These are phyloP conservation scores for Debaryomyces sp. DNA, from an alignment of 1,139 yeast genomes.

Conservation along the genomic window DNA sequence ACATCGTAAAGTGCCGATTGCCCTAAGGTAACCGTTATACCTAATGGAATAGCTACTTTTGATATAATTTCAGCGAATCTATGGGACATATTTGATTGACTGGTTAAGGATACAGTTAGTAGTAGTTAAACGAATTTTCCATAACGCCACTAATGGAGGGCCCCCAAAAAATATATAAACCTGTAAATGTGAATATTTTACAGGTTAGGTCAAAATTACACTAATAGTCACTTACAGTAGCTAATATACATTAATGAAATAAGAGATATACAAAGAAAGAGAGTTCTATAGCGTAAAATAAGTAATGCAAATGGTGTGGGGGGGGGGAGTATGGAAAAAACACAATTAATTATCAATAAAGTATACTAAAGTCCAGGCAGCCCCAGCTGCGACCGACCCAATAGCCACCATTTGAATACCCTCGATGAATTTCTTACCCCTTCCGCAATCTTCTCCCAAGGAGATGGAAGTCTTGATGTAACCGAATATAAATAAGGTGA, in stretches of 20 bases:
- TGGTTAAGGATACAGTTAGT: neutral
- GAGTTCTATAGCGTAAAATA: conserved; percentile 1
- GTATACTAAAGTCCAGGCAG: conserved; percentile 92
- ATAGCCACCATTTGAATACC: conserved; percentile 91
- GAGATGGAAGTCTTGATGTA: conserved; percentile 82
- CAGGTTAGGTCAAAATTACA: conserved; percentile 1
- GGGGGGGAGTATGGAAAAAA: neutral
- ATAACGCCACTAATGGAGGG: conserved; percentile 5
- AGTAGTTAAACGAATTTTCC: neutral
- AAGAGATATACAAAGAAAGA: neutral
- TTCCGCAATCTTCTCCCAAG: conserved; percentile 75
- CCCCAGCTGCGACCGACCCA: conserved; percentile 95
- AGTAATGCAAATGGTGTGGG: neutral
- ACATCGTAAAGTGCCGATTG: conserved; percentile 88
- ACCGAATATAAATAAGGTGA: conserved; percentile 88
- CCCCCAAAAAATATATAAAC: neutral
- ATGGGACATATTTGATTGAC: conserved; percentile 31
- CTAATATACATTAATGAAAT: conserved; percentile 6
- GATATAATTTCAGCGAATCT: conserved; percentile 44
- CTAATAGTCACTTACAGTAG: neutral
- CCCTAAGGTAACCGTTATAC: conserved; percentile 64
- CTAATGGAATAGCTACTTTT: conserved; percentile 68
- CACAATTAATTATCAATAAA: conserved; percentile 53
- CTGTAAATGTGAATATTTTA: conserved; percentile 2
- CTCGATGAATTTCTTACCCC: conserved; percentile 63